phyloP scores from a whole-genome alignment of 2,329 filamentous ascomycete species.

The Aspergillus neotritici region DNA sequence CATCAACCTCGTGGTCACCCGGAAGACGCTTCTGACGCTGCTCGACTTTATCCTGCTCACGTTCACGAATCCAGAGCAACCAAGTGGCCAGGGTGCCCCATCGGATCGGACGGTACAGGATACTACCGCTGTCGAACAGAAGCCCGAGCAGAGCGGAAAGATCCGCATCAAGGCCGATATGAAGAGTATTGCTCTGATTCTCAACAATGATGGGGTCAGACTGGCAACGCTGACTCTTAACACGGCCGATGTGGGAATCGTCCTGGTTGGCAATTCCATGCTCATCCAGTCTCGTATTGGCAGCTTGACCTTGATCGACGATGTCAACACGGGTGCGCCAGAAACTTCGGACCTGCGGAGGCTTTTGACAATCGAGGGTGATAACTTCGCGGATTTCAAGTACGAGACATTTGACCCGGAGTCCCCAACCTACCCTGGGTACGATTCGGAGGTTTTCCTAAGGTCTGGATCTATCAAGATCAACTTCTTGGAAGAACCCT shows the following conservation, averaged over 20 bases:
- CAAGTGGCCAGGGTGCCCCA: slow-evolving; percentile 31
- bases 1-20: slow-evolving; percentile 90
- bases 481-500: slow-evolving; percentile 95
- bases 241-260: slow-evolving; percentile 85
- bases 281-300: slow-evolving; percentile 80
- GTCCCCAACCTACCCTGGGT: slow-evolving; percentile 77
- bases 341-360: slow-evolving; percentile 75
- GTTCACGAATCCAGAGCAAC: slow-evolving; percentile 64
- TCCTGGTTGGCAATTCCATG: slow-evolving; percentile 80
- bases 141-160: slow-evolving; percentile 54
- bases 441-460: slow-evolving; percentile 85
- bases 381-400: slow-evolving; percentile 92
- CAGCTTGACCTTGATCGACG: slow-evolving; percentile 82
- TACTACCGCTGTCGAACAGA: slow-evolving; percentile 20
- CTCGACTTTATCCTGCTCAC: slow-evolving; percentile 92
- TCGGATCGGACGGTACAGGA: slow-evolving; percentile 26
- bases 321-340: slow-evolving; percentile 84
- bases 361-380: slow-evolving; percentile 88
- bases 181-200: slow-evolving; percentile 85
- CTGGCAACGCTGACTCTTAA: slow-evolving; percentile 89
- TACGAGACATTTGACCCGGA: slow-evolving; percentile 89
- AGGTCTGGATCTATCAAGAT: slow-evolving; percentile 92
- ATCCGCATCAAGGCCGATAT: slow-evolving; percentile 91
- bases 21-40: slow-evolving; percentile 84
- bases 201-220: slow-evolving; percentile 96